Evolutionary conservation across 441 rosid species (phyloP).

Genomic region (Euphorbia corollata): DNA sequence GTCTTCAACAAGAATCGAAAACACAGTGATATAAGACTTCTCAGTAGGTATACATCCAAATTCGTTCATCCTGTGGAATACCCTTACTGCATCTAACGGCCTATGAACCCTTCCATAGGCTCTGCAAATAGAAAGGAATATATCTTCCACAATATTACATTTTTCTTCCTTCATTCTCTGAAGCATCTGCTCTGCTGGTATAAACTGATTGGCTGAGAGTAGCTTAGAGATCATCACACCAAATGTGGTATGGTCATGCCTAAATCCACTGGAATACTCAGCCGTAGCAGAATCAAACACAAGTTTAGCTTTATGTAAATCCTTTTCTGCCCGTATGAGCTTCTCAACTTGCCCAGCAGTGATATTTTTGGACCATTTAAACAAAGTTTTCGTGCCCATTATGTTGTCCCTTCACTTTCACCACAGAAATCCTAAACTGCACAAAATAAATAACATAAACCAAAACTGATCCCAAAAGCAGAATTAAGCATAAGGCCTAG

Average conservation of each 20-base stretch:
- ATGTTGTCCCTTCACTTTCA: not conserved
- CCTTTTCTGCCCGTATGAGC: conserved; percentile 58
- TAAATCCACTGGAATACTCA: conserved; percentile 51
- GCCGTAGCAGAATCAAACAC: conserved; percentile 75
- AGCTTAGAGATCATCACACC: conserved; percentile 53
- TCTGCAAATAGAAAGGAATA: conserved; percentile 61
- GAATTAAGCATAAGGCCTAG: not conserved
- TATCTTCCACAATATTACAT: conserved; percentile 46
- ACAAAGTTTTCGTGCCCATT: conserved; percentile 26
- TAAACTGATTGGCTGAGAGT: conserved; percentile 60
- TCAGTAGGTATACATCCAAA: conserved; percentile 51
- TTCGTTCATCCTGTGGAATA: conserved; percentile 64
- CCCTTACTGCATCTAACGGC: conserved; percentile 57
- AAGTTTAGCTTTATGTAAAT: conserved; percentile 47
- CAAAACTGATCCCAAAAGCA: not conserved
- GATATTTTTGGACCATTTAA: conserved; percentile 35
- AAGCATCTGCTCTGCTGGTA: conserved; percentile 65
- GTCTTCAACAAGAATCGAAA: conserved; percentile 73
- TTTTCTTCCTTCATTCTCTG: conserved; percentile 60
- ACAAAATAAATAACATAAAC: not conserved
- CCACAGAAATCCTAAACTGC: not conserved
- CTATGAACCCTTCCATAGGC: conserved; percentile 74
- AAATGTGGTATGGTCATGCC: conserved; percentile 52
- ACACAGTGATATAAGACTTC: conserved; percentile 49
- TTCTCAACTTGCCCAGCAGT: conserved; percentile 57